A percentile compares a stretch with the other conserved stretches of the same genome.
These are phyloP conservation scores for Barnettozyma sp. DNA, from an alignment of 805 yeast species.

Conservation along the genomic window DNA sequence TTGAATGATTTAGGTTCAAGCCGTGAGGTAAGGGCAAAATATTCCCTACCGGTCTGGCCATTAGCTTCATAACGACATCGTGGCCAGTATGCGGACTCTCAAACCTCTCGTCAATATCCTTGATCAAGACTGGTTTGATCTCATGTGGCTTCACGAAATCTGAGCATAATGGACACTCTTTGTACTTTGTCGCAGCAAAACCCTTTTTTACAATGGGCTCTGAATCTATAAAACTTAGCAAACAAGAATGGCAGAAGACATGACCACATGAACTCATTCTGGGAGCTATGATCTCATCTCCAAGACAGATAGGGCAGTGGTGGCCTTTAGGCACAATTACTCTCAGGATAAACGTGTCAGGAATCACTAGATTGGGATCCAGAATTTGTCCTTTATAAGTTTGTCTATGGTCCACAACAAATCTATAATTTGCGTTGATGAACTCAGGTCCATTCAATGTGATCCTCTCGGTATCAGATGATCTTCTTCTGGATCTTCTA, in stretches of 20 bases:
- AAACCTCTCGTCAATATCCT: slow-evolving; percentile 42
- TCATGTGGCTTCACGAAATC: slow-evolving; percentile 47
- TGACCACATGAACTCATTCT: slow-evolving; percentile 96
- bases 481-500: slow-evolving; percentile 25
- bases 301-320: slow-evolving; percentile 87
- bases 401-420: slow-evolving; percentile 63
- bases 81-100: slow-evolving; percentile 53
- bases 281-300: slow-evolving; percentile 83
- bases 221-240: slow-evolving; percentile 62
- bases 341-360: slow-evolving; percentile 53
- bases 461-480: slow-evolving; percentile 29
- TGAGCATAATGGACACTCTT: slow-evolving; percentile 79
- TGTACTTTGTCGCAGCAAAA: slow-evolving; percentile 41
- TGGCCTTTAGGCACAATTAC: slow-evolving; percentile 70
- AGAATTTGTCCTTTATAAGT: slow-evolving; percentile 49
- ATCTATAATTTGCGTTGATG: slow-evolving; percentile 78
- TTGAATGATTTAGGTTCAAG: slow-evolving; percentile 30
- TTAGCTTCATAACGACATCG: slow-evolving; percentile 53
- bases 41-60: slow-evolving; percentile 45
- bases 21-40: slow-evolving; percentile 46
- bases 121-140: slow-evolving; percentile 57
- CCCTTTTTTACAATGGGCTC: slow-evolving; percentile 31
- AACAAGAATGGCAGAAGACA: slow-evolving; percentile 76
- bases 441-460: slow-evolving; percentile 58
- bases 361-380: slow-evolving; percentile 74